These are phyloP conservation scores for Ilyonectria destructans DNA, from an alignment of 2,329 filamentous ascomycete genomes.

Conservation along the genomic window DNA sequence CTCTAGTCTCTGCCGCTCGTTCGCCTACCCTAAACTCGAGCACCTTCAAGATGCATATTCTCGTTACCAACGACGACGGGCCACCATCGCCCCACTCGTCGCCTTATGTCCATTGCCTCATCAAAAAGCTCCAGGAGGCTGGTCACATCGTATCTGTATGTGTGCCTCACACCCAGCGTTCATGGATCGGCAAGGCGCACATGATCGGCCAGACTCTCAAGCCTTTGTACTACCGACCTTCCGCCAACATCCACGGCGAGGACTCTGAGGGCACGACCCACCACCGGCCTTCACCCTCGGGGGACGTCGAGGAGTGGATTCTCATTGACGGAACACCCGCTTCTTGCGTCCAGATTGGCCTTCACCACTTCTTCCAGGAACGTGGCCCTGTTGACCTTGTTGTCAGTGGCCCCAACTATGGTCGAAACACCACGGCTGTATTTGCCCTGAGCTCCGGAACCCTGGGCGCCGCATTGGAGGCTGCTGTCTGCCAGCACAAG, in stretches of 20 bases:
- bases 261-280: slow-evolving; percentile 77
- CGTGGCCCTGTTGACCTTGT: slow-evolving; percentile 83
- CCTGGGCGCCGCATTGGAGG: slow-evolving; percentile 83
- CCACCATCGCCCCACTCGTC: slow-evolving; percentile 85
- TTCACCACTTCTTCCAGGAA: slow-evolving; percentile 85
- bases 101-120: slow-evolving; percentile 84
- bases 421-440: slow-evolving; percentile 85
- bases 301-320: slow-evolving; percentile 82
- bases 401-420: slow-evolving; percentile 87
- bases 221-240: slow-evolving; percentile 85
- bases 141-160: slow-evolving; percentile 94
- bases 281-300: slow-evolving; percentile 68
- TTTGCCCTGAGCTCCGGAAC: slow-evolving; percentile 86
- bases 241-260: slow-evolving; percentile 58
- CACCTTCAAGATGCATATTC: slow-evolving; percentile 71
- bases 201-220: slow-evolving; percentile 92
- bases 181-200: slow-evolving; percentile 99
- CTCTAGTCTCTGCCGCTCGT: slow-evolving; percentile 1
- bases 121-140: slow-evolving; percentile 78
- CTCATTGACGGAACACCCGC: slow-evolving; percentile 87
- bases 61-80: slow-evolving; percentile 85
- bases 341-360: slow-evolving; percentile 85
- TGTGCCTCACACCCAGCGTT: slow-evolving; percentile 91
- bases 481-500: slow-evolving; percentile 78
- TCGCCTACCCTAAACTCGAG: not conserved